Conservation (phyloP, 768 basidiomycete species). For the Pulveroboletus frians region DNA sequence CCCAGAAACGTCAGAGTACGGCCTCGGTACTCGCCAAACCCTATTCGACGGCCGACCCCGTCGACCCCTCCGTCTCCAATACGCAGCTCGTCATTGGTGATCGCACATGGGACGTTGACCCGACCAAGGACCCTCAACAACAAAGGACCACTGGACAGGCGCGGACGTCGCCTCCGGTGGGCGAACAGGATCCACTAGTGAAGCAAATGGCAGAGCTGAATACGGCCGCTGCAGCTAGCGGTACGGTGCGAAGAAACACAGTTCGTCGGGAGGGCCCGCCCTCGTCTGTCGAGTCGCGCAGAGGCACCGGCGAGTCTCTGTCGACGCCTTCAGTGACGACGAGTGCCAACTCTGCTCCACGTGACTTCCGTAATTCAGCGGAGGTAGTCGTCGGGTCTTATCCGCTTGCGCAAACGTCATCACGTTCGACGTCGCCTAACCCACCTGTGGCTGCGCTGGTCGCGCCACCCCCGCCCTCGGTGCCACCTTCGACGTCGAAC, state of each 20-base stretch:
- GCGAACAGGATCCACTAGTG: constrained; percentile 55
- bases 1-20: constrained; percentile 25
- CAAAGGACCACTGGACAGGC: constrained; percentile 15
- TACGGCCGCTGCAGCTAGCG: constrained; percentile 23
- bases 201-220: constrained; percentile 58
- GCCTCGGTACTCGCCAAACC: constrained; percentile 22
- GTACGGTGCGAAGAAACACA: constrained; percentile 17
- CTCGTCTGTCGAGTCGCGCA: constrained; percentile 23
- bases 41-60: constrained; percentile 44
- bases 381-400: constrained; percentile 75
- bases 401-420: constrained; percentile 46
- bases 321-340: constrained; percentile 24
- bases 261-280: constrained; percentile 22
- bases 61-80: constrained; percentile 59
- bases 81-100: constrained; percentile 59
- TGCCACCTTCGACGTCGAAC: constrained; percentile 36
- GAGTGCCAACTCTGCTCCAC: constrained; percentile 13
- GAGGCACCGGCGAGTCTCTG: constrained; percentile 22
- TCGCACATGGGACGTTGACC: constrained; percentile 63
- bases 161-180: constrained; percentile 32
- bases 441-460: constrained; percentile 71
- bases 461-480: constrained; percentile 47
- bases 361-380: constrained; percentile 72
- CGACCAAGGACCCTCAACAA: constrained; percentile 58
- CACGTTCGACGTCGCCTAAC: constrained; percentile 73